phyloP scores from a whole-genome alignment of 257 asterid species.

The Solanum sparsipilum region DNA sequence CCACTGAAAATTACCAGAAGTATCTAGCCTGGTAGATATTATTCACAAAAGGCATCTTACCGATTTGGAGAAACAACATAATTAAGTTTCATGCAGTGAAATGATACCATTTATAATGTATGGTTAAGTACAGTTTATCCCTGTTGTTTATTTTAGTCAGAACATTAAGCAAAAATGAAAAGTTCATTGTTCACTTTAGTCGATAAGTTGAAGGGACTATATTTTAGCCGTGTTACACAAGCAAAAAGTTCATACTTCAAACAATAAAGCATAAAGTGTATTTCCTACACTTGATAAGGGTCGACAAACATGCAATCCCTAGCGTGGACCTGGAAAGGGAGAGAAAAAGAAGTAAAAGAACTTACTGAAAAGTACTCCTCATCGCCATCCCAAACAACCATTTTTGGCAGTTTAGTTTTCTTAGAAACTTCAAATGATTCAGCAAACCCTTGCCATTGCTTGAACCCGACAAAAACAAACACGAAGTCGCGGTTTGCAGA shows the following conservation, averaged over 20 bases:
- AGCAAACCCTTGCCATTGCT: slow-evolving; percentile 67
- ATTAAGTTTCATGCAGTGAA: not conserved
- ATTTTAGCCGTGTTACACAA: not conserved
- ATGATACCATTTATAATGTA: not conserved
- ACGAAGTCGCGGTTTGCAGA: slow-evolving; percentile 81
- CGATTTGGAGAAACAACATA: not conserved
- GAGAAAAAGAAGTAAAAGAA: not conserved
- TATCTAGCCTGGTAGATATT: not conserved
- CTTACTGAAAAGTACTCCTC: slow-evolving; percentile 66
- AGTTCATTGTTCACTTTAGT: not conserved
- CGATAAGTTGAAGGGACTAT: not conserved
- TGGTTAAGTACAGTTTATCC: not conserved
- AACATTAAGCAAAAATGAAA: not conserved
- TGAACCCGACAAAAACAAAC: slow-evolving; percentile 73
- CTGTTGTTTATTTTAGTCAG: not conserved
- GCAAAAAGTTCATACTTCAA: not conserved
- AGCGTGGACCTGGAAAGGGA: not conserved
- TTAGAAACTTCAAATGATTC: slow-evolving; percentile 58
- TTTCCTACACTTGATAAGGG: not conserved
- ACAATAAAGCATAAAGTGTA: not conserved
- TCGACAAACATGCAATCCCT: not conserved
- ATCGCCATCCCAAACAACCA: slow-evolving; percentile 86
- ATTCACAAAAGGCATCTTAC: not conserved
- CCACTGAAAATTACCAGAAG: not conserved
- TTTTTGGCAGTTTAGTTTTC: slow-evolving; percentile 62